Conservation (phyloP, 2,329 filamentous ascomycete genomes). For the Fusarium citri region DNA sequence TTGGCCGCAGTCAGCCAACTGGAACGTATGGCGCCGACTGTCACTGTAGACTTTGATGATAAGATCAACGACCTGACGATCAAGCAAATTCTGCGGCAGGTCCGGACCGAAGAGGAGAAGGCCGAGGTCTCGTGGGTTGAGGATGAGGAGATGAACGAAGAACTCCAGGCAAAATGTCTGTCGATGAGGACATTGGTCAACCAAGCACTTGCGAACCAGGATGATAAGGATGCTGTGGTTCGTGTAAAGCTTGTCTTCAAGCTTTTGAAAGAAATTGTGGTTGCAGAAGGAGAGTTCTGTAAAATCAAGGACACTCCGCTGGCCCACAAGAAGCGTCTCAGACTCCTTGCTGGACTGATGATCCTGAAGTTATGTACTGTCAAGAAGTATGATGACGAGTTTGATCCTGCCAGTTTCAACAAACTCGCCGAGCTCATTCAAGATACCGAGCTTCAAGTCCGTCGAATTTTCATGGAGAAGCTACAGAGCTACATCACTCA, state of each 20-base stretch:
- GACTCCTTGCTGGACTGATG: conserved; percentile 83
- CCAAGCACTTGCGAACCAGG: conserved; percentile 73
- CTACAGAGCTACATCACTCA: conserved; percentile 91
- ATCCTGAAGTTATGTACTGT: conserved; percentile 85
- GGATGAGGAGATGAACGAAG: conserved; percentile 77
- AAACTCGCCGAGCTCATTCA: conserved; percentile 83
- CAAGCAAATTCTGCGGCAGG: conserved; percentile 77
- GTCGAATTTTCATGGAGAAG: conserved; percentile 82
- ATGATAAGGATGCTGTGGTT: conserved; percentile 65
- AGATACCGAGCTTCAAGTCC: conserved; percentile 78
- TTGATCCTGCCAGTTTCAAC: conserved; percentile 82
- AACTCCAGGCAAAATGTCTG: conserved; percentile 84
- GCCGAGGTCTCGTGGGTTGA: conserved; percentile 74
- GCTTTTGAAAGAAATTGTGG: conserved; percentile 80
- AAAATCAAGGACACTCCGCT: conserved; percentile 80
- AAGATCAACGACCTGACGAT: conserved; percentile 83
- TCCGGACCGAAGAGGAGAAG: conserved; percentile 70
- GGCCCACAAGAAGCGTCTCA: conserved; percentile 82
- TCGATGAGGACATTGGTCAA: conserved; percentile 90
- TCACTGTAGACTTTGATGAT: conserved; percentile 79
- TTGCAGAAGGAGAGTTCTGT: conserved; percentile 81
- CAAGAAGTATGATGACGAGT: conserved; percentile 79
- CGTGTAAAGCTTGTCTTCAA: conserved; percentile 78
- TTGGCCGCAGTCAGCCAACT: conserved; percentile 79
- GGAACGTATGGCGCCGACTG: conserved; percentile 77